Evolutionary conservation across 352 stramenopile genomes (phyloP).

Genomic region (Blastocystis sp.): DNA sequence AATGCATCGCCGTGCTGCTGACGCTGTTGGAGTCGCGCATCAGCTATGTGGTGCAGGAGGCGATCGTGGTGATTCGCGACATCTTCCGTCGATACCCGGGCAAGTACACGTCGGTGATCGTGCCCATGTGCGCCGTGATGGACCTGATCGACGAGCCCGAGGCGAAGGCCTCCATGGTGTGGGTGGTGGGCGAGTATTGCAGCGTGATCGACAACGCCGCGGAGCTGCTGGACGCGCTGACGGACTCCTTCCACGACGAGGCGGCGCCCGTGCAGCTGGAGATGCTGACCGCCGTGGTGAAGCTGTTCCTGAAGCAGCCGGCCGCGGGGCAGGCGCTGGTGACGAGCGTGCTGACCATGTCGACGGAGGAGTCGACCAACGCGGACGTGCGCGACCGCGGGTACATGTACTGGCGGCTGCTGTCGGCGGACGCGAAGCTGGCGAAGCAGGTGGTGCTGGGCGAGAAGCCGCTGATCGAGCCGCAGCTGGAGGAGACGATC

Average conservation of each 20-base stretch:
- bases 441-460: conserved; percentile 93
- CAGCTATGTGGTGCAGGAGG: conserved; percentile 97
- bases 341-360: conserved; percentile 91
- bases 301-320: conserved; percentile 93
- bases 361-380: conserved; percentile 95
- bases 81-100: conserved; percentile 99
- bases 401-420: conserved; percentile 97
- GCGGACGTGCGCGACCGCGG: conserved; percentile 93
- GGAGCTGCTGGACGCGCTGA: conserved; percentile 94
- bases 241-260: conserved; percentile 96
- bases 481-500: conserved; percentile 74
- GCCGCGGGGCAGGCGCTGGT: conserved; percentile 85
- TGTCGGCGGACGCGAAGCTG: conserved; percentile 94
- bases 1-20: conserved; percentile 96
- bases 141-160: conserved; percentile 96
- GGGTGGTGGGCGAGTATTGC: conserved; percentile 95
- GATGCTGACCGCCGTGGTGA: conserved; percentile 94
- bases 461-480: conserved; percentile 93
- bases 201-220: conserved; percentile 98
- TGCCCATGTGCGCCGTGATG: conserved; percentile 95
- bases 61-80: conserved; percentile 98
- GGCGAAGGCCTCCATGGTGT: conserved; percentile 98
- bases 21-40: conserved; percentile 89
- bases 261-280: conserved; percentile 85
- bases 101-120: conserved; percentile 97